These are phyloP conservation scores for Teratosphaeria pseudoeucalypti DNA, from an alignment of 2,329 filamentous ascomycete species.

Conservation along the genomic window DNA sequence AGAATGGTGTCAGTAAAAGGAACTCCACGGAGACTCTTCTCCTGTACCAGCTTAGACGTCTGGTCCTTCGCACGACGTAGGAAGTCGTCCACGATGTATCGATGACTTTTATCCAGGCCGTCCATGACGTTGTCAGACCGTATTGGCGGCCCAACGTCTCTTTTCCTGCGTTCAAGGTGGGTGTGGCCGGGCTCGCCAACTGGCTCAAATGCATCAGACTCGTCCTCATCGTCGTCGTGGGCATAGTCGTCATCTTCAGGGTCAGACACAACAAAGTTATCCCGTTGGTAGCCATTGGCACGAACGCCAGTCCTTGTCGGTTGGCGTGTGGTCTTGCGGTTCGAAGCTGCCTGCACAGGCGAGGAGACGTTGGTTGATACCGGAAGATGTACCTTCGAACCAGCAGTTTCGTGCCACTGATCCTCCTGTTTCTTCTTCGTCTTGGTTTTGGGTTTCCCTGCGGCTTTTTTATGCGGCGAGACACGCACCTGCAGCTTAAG, in stretches of 20 bases:
- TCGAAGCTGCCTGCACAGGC: constrained; percentile 42
- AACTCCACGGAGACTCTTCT: constrained; percentile 45
- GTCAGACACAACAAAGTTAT: constrained; percentile 28
- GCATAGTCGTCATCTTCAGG: constrained; percentile 22
- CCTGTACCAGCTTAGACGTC: constrained; percentile 52
- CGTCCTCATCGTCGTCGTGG: constrained; percentile 27
- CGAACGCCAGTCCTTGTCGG: constrained; percentile 19
- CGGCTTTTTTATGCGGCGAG: constrained; percentile 19
- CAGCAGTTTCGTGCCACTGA: constrained; percentile 22
- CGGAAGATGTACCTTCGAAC: constrained; percentile 35
- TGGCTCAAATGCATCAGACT: constrained; percentile 42
- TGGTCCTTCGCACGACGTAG: constrained; percentile 49
- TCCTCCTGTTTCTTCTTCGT: constrained; percentile 17
- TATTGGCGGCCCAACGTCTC: constrained; percentile 47
- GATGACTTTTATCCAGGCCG: constrained; percentile 49
- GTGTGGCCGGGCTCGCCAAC: constrained; percentile 22
- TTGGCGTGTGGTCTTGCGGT: constrained; percentile 23
- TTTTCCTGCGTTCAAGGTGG: constrained; percentile 16
- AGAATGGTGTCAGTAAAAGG: constrained; percentile 61
- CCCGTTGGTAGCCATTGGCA: constrained; percentile 25
- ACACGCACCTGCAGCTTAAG: constrained; percentile 45
- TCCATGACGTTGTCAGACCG: constrained; percentile 45
- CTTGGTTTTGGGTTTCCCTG: constrained; percentile 21
- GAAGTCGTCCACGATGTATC: constrained; percentile 55
- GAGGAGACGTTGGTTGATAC: constrained; percentile 59